Evolutionary conservation across 2,329 filamentous ascomycete genomes (phyloP).

Genomic region (Dactylonectria estremocensis): DNA sequence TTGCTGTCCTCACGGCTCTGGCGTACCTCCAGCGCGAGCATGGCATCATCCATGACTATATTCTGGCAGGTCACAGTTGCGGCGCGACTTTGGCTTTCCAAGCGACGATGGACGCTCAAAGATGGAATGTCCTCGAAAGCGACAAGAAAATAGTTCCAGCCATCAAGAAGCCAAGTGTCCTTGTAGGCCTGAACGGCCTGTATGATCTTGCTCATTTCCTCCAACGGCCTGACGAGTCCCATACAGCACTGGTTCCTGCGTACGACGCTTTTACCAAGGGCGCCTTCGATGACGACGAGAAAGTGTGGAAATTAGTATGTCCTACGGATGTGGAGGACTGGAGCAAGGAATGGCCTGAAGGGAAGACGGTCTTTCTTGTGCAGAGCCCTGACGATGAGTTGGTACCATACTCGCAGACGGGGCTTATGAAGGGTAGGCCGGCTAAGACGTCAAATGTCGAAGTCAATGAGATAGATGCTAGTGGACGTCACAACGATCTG

Average conservation of each 20-base stretch:
- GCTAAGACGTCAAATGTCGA: too few relatives aligned
- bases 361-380: background rate
- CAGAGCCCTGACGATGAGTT: conserved; percentile 8
- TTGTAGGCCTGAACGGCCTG: conserved; percentile 1
- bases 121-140: too few relatives aligned
- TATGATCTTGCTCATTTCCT: conserved; percentile 5
- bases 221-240: conserved; percentile 8
- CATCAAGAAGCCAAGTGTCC: background rate
- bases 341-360: conserved; percentile 11
- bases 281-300: conserved; percentile 11
- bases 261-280: conserved; percentile 11
- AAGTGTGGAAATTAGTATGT: conserved; percentile 4
- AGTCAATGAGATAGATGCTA: too few relatives aligned
- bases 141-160: too few relatives aligned
- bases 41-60: background rate
- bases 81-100: conserved; percentile 19
- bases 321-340: conserved; percentile 8
- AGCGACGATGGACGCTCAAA: conserved; percentile 3
- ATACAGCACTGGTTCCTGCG: background rate
- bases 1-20: background rate
- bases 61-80: conserved; percentile 13
- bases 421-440: too few relatives aligned
- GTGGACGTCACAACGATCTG: too few relatives aligned
- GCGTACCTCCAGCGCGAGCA: background rate
- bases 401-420: conserved; percentile 16